Base-by-base conservation (phyloP, 1,284 basidiomycete species). In the Sporisorium reilianum region DNA sequence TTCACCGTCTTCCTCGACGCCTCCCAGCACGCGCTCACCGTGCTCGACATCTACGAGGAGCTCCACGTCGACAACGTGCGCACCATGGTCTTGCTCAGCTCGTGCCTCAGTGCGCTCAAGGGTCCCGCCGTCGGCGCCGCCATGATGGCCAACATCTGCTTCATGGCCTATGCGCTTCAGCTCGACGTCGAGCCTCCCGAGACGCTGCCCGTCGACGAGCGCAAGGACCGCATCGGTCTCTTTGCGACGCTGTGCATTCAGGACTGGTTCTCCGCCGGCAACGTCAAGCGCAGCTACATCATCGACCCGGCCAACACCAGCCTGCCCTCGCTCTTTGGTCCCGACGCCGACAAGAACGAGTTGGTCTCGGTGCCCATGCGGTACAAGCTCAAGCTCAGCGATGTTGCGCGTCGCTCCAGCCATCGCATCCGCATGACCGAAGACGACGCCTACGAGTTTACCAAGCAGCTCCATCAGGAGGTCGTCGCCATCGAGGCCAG, bases 141-240 rank as follows among this genome's bases (percentile, higher is more conserved):
- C 32, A 54, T 79, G 59, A 61, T 64, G 46, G 58, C 66, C 45
- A 74, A 70, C 36, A 68, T 73, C 46, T 62, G 68, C 28, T 72
- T 75, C 36, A 68, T 79, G 57, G 77, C 79, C 23, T 63, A 75
- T 20, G 59, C 75, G 5, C 67, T 80, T 7, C 72, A 79, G 22
- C 60, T 81, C 30, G 79, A 81, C 57, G 50, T 68, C 25, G 80
- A 81, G 23, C 80, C 80, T 4, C 66, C 78, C 42, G 54, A 63
- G 9, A 32, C 53, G 8, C 52, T 81, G 12, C 77, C 80, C 0
- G 20, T 30, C 5, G 64, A 67, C 10, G 77, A 80, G 56, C 63
- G 70, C 40, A 61, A 56, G 41, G 64, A 77, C 28, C 79, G 80
- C 23, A 64, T 81, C 56, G 55, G 64, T 11, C 57, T 80, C 22